These are phyloP conservation scores for Logfia minima DNA, from an alignment of 129 eudicot species.

Conservation along the genomic window DNA sequence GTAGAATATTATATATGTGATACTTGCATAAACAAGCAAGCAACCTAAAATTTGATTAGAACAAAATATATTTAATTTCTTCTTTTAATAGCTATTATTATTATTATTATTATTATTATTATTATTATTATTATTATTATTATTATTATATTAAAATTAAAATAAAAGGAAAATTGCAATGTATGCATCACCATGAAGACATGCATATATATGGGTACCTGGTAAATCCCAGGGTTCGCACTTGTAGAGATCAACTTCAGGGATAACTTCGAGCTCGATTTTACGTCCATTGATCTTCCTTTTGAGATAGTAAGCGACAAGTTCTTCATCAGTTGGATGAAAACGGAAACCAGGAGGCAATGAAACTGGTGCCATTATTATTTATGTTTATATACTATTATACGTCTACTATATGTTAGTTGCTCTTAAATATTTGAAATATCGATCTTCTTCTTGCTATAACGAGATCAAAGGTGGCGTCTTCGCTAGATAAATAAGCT, in stretches of 20 bases:
- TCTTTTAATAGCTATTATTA: background rate
- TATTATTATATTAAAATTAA: too few relatives aligned
- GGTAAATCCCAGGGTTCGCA: constrained; percentile 99
- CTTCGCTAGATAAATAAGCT: constrained; percentile 21
- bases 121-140: too few relatives aligned
- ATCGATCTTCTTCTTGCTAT: constrained; percentile 25
- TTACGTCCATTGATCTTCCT: constrained; percentile 81
- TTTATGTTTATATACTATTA: background rate
- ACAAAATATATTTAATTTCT: background rate
- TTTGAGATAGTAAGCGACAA: constrained; percentile 86
- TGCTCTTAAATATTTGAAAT: constrained; percentile 3
- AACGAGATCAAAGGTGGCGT: constrained; percentile 20
- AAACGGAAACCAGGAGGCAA: constrained; percentile 97
- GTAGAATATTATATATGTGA: constrained; percentile 30
- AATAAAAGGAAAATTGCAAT: background rate
- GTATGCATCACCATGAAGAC: constrained; percentile 19
- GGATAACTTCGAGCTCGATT: constrained; percentile 89
- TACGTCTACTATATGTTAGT: background rate
- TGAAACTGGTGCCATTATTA: constrained; percentile 85
- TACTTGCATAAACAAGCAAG: constrained; percentile 39
- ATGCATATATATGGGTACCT: constrained; percentile 47
- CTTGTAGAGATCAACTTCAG: constrained; percentile 98
- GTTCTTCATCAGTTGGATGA: constrained; percentile 93
- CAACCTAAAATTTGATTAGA: constrained; percentile 31
- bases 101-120: too few relatives aligned